phyloP scores from a whole-genome alignment of 2,329 filamentous ascomycete genomes.

The Mollisiaceae sp. region DNA sequence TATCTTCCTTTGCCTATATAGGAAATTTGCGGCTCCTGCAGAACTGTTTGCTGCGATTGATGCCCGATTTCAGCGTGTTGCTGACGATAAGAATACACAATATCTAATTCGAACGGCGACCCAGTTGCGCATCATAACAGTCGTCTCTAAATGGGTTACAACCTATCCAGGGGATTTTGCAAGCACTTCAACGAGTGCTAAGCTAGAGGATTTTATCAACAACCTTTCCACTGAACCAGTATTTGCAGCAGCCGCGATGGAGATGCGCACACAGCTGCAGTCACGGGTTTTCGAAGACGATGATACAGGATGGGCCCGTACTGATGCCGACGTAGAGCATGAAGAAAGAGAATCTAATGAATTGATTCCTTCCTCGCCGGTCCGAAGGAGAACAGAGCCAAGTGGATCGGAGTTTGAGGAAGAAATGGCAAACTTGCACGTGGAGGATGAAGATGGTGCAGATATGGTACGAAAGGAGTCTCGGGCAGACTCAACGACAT shows the following conservation, averaged over 20 bases:
- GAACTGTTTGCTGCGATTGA: slow-evolving; percentile 80
- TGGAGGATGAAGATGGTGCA: slow-evolving; percentile 32
- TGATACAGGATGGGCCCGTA: slow-evolving; percentile 89
- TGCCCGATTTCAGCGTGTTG: slow-evolving; percentile 72
- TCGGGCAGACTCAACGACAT: slow-evolving; percentile 32
- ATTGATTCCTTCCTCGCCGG: slow-evolving; percentile 33
- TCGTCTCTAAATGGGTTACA: slow-evolving; percentile 87
- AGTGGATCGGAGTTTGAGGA: slow-evolving; percentile 30
- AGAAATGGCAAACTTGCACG: slow-evolving; percentile 27
- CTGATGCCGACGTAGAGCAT: slow-evolving; percentile 63
- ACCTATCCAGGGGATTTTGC: slow-evolving; percentile 94
- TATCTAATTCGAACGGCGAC: slow-evolving; percentile 79
- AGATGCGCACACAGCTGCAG: slow-evolving; percentile 82
- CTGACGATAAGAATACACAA: slow-evolving; percentile 67
- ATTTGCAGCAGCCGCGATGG: slow-evolving; percentile 82
- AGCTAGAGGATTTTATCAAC: slow-evolving; percentile 75
- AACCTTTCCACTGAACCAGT: slow-evolving; percentile 78
- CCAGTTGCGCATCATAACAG: slow-evolving; percentile 82
- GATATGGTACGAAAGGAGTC: slow-evolving; percentile 37
- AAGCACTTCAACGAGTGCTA: slow-evolving; percentile 71
- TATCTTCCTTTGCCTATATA: slow-evolving; percentile 90
- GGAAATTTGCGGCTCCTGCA: slow-evolving; percentile 86
- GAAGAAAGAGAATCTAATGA: slow-evolving; percentile 32
- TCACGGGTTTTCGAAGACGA: slow-evolving; percentile 80
- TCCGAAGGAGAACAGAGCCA: slow-evolving; percentile 26